Evolutionary conservation across 2,329 filamentous ascomycete species (phyloP), one percentile per base, ranked within the genome.

Genomic region (Xylariales sp.): DNA sequence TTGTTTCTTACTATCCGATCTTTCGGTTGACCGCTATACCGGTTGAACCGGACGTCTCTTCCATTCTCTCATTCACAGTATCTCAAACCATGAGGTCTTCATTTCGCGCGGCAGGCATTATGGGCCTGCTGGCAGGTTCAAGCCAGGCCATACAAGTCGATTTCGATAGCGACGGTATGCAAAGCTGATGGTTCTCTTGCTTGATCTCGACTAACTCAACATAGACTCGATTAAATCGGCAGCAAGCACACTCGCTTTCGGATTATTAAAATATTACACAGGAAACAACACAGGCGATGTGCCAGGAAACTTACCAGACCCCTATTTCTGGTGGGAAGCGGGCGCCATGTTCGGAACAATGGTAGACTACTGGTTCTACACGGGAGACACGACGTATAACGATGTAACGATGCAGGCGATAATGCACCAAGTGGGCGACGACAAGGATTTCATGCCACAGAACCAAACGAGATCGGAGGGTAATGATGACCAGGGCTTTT

Each of bases 401-500:
- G 56, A 64, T 15, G 57, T 71, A 21, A 59, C 67, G 33, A 73
- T 60, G 46, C 55, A 64, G 50, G 69, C 62, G 2, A 47, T 76
- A 44, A 50, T 68, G 3, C 65, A 62, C 47, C 72, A 75, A 50
- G 61, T 63, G n/a, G 71, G 70, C 4, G 59, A 63, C 4, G 57
- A 68, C 37, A 48, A 56, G 31, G 63, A 72, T 48, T 75, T 64
- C 52, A 70, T 69, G 65, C 71, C 71, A 4, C 44, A 47, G 10
- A 70, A 69, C 51, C 63, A 63, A 53, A 63, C 62, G 7, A 50
- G 52, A 6, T 57, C 58, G 4, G 52, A 64, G 29, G 73, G 73
- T 40, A 78, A 77, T 50, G 73, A 78, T 43, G 75, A 78, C 45
- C 74, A 78, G 58, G 69, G 74, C 5, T 83, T 84, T 56, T 84